Conservation (phyloP, 1,139 yeast species). For the Suhomyces coccinellae region DNA sequence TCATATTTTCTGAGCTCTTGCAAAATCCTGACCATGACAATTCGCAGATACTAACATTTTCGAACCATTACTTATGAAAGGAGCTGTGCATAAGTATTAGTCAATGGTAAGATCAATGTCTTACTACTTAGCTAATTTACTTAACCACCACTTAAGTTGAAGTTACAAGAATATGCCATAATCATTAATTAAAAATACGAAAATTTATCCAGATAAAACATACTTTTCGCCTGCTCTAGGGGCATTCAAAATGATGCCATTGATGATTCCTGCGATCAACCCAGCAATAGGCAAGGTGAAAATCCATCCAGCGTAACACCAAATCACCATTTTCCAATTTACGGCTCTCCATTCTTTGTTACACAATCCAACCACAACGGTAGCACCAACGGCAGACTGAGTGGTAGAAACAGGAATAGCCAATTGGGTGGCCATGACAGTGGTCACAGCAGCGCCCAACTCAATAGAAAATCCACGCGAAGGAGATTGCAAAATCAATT, state of each 20-base stretch:
- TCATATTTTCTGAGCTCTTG: too few relatives aligned
- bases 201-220: slow-evolving; percentile 7
- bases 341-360: slow-evolving; percentile 63
- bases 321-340: slow-evolving; percentile 76
- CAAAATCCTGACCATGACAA: too few relatives aligned
- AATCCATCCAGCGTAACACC: slow-evolving; percentile 75
- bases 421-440: slow-evolving; percentile 73
- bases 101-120: too few relatives aligned
- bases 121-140: too few relatives aligned
- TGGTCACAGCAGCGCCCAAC: slow-evolving; percentile 76
- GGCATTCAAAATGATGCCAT: slow-evolving; percentile 66
- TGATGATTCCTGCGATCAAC: slow-evolving; percentile 64
- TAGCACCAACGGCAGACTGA: slow-evolving; percentile 80
- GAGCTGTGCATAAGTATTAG: too few relatives aligned
- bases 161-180: too few relatives aligned
- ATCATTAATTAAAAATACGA: too few relatives aligned
- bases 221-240: slow-evolving; percentile 53
- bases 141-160: too few relatives aligned
- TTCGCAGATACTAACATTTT: too few relatives aligned
- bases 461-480: slow-evolving; percentile 80
- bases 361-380: slow-evolving; percentile 74
- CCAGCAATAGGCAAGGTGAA: slow-evolving; percentile 76
- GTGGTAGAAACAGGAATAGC: slow-evolving; percentile 75
- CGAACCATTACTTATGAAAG: too few relatives aligned
- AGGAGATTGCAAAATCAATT: slow-evolving; percentile 74